phyloP scores from a whole-genome alignment of 352 stramenopile species.

The Pythium dissotocum region DNA sequence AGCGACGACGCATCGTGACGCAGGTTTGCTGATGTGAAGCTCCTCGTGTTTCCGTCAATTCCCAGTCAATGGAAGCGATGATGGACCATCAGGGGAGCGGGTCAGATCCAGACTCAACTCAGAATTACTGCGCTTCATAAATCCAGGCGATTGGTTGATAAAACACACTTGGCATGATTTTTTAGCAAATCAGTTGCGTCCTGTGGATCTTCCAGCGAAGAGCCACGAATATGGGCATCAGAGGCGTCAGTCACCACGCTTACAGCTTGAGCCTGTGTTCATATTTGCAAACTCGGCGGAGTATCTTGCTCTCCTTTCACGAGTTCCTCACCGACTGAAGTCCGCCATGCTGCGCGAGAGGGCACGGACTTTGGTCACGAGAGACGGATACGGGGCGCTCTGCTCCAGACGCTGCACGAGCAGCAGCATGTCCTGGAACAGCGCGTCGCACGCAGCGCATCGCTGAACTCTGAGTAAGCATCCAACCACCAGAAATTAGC shows the following conservation, averaged over 20 bases:
- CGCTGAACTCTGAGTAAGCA: conserved; percentile 41
- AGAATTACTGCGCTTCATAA: not conserved
- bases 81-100: not conserved
- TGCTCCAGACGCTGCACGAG: conserved; percentile 41
- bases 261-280: not conserved
- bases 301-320: not conserved
- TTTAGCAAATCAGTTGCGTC: not conserved
- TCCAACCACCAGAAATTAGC: not conserved
- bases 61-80: not conserved
- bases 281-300: not conserved
- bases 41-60: not conserved
- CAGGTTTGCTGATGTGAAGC: not conserved
- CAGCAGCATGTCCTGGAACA: conserved; percentile 70
- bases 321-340: conserved; percentile 34
- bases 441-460: conserved; percentile 59
- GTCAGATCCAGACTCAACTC: conserved; percentile 8
- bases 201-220: not conserved
- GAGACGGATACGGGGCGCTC: conserved; percentile 31
- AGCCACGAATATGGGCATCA: not conserved
- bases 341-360: conserved; percentile 44
- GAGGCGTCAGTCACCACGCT: no score
- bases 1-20: conserved; percentile 25
- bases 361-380: conserved; percentile 50
- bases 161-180: not conserved
- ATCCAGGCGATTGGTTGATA: not conserved